Percentiles rank a stretch among this genome's conserved stretches.
Evolutionary conservation across 805 yeast species (phyloP).

Genomic region (Kregervanrija delftensis): DNA sequence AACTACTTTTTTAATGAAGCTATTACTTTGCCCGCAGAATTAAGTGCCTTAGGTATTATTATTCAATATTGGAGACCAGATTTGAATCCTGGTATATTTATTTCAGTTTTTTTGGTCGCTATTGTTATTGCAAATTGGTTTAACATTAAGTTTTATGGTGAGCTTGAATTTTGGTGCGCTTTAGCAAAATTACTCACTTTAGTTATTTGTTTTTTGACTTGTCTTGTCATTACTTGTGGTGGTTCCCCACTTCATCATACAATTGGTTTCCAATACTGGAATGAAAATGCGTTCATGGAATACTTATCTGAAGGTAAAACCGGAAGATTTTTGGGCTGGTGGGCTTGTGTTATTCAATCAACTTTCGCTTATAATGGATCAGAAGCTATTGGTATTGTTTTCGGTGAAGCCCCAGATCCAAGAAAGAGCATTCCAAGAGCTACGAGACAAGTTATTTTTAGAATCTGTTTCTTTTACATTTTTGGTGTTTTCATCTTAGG

Average conservation of each 20-base stretch:
- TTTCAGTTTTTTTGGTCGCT: slow-evolving; percentile 34
- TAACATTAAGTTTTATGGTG: slow-evolving; percentile 41
- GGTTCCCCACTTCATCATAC: slow-evolving; percentile 41
- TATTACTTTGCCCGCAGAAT: slow-evolving; percentile 40
- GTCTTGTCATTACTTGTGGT: slow-evolving; percentile 37
- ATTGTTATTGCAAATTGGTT: slow-evolving; percentile 37
- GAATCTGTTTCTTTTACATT: slow-evolving; percentile 45
- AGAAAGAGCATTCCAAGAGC: slow-evolving; percentile 41
- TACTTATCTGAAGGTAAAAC: slow-evolving; percentile 34
- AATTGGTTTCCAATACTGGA: slow-evolving; percentile 30
- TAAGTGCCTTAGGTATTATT: slow-evolving; percentile 39
- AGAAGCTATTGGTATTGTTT: slow-evolving; percentile 41
- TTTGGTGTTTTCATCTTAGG: slow-evolving; percentile 43
- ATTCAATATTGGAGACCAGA: slow-evolving; percentile 43
- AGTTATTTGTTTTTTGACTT: slow-evolving; percentile 28
- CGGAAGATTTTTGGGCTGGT: slow-evolving; percentile 41
- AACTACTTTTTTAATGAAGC: slow-evolving; percentile 41
- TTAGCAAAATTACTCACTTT: slow-evolving; percentile 36
- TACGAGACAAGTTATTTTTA: slow-evolving; percentile 47
- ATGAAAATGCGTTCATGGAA: slow-evolving; percentile 26
- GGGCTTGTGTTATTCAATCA: slow-evolving; percentile 34
- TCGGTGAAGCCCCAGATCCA: slow-evolving; percentile 43
- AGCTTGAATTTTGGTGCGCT: slow-evolving; percentile 40
- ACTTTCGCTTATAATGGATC: slow-evolving; percentile 42
- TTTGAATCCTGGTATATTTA: slow-evolving; percentile 39